Evolutionary conservation across 2,329 filamentous ascomycete species (phyloP), one percentile per base, ranked within the genome.

Genomic region (Rhynchosporium agropyri): DNA sequence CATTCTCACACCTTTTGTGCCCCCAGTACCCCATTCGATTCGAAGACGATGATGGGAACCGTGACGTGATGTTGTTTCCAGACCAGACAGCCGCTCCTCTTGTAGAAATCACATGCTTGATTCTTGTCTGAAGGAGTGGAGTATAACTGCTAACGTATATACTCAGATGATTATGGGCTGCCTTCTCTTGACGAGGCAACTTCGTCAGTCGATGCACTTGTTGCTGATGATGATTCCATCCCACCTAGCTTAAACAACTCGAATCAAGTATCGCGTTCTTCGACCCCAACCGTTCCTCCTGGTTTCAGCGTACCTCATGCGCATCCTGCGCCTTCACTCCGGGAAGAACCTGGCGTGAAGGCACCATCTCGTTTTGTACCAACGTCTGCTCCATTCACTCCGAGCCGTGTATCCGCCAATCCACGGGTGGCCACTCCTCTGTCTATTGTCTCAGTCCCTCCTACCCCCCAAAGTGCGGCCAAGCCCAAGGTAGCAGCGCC

Each of bases 161-260:
- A 58, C 72, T 69, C 77, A 90, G 87, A 89, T 76, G 86, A 89
- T 71, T 83, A 85, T 56, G 75, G 85, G n/a, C 73, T 78, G 48
- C 78, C 80, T 63, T 83, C 81, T 10, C 78, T 88, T 51, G 85
- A 87, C 65, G 86, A 88, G 67, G 86, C 82, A 12, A 81, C 80
- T 2, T 79, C 80, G 49, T 87, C 83, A n/a, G 84, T 91, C 46
- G 88, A 90, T 73, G 86, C 86, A 3, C 77, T 91, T 3, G 88
- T 91, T 12, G 84, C 86, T 28, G 88, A 91, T 7, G 70, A 74
- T 51, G 66, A 72, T 29, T 67, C 55, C 48, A 57, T 46, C 28
- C 42, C 58, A 53, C 62, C 43, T 43, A 63, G 54, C 31, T 59
- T 69, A 15, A 57, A 67, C 36, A 57, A 63, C 9, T 68, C 68